phyloP scores from a whole-genome alignment of 2,329 filamentous ascomycete species.

The Ophiostoma sp. region DNA sequence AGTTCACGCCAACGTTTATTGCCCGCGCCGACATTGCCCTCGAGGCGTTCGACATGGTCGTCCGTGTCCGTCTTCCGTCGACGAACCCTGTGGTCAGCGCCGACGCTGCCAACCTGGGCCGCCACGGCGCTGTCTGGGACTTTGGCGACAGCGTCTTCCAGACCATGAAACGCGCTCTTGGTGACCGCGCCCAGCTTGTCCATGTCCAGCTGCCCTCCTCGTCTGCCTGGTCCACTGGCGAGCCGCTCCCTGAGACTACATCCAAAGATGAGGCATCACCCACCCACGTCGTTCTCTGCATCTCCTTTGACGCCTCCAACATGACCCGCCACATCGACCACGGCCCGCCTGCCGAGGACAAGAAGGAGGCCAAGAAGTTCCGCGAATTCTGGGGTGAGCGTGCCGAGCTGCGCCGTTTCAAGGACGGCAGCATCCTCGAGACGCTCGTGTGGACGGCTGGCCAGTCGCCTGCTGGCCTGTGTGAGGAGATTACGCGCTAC shows the following conservation, averaged over 20 bases:
- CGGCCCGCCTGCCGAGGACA: slow-evolving; percentile 82
- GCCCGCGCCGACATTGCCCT: slow-evolving; percentile 55
- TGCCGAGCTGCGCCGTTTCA: slow-evolving; percentile 89
- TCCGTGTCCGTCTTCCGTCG: slow-evolving; percentile 38
- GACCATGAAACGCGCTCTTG: slow-evolving; percentile 69
- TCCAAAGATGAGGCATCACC: background rate
- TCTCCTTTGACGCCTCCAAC: slow-evolving; percentile 72
- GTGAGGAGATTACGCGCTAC: slow-evolving; percentile 77
- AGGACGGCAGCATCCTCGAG: slow-evolving; percentile 90
- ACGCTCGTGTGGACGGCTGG: slow-evolving; percentile 78
- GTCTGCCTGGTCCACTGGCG: slow-evolving; percentile 50
- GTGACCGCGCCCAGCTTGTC: slow-evolving; percentile 70
- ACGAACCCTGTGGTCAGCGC: background rate
- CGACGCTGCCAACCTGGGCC: slow-evolving; percentile 33
- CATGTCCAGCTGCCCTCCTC: slow-evolving; percentile 51
- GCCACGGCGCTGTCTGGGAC: slow-evolving; percentile 46
- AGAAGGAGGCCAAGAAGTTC: slow-evolving; percentile 77
- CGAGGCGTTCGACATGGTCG: slow-evolving; percentile 56
- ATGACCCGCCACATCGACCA: slow-evolving; percentile 79
- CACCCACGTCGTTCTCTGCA: slow-evolving; percentile 57
- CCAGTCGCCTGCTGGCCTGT: slow-evolving; percentile 62
- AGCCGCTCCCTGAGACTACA: slow-evolving; percentile 32
- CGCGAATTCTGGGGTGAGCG: slow-evolving; percentile 94
- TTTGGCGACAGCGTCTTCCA: slow-evolving; percentile 61
- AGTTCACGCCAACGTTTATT: slow-evolving; percentile 86